Evolutionary conservation across 352 stramenopile genomes (phyloP), one percentile per base, ranked within the genome.

Genomic region (Peronospora belbahrii): DNA sequence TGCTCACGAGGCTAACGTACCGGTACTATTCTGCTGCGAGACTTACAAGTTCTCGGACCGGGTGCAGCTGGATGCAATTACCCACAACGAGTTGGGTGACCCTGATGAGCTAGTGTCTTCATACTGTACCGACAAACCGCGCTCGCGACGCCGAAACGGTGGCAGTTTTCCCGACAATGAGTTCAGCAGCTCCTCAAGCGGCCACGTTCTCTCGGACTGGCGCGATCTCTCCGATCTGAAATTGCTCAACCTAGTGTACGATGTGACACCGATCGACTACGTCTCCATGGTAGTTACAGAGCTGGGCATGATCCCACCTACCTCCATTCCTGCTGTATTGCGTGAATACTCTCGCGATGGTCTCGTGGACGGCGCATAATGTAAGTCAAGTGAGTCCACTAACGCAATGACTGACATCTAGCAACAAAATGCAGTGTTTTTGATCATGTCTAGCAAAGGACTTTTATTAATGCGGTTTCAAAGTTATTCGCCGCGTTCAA

Each of bases 221-320:
- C 69, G 75, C 8, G 75, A 91, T 51, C 42, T 88, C 13, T 54
- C 73, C 1, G 56, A 86, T 25, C 65, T 89, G 17, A 84, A 88
- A 56, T 61, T 92, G 24, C 59, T 94, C 27, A 93, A 94, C 57
- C 65, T 97, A n/a, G 72, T 78, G 52, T 97, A 97, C 66, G 96
- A 99, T 71, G 78, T 99, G 46, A 99, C 96, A 31, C 95, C 95
- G 17, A 91, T 95, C 30, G 82, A 97, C 37, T 97, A 97, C 70
- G 90, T 99, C 36, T 97, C 83, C 41, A 94, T 96, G 48, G 92
- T 99, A 30, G 89, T 98, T 25, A 99, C 96, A 13, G 96, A 99
- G 67, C 78, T 98, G 18, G 95, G 95, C 18, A 97, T 99, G 67
- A 88, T 99, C 36, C 96, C 96, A n/a, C 90, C 95, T 2, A 97